phyloP scores from a whole-genome alignment of 768 basidiomycete species.

The Boletus tomentosulus region DNA sequence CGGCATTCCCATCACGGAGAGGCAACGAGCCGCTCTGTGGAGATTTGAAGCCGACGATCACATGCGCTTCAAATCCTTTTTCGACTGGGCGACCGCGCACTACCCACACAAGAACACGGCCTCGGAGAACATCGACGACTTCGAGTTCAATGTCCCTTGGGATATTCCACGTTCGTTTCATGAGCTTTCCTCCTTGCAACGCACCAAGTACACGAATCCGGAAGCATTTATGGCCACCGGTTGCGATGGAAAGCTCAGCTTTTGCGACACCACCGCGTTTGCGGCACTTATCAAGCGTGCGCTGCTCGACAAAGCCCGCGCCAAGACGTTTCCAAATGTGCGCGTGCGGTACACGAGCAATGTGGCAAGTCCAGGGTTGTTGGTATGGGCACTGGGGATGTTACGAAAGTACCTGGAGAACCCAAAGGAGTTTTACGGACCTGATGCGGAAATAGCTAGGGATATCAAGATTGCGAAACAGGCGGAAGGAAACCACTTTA shows the following conservation, averaged over 20 bases:
- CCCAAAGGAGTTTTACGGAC: conserved; percentile 7
- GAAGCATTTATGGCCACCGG: not conserved
- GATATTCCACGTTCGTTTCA: conserved; percentile 7
- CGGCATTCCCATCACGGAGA: conserved; percentile 8
- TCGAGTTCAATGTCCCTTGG: conserved; percentile 9
- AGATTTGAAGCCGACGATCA: conserved; percentile 1
- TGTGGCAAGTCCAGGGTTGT: conserved; percentile 4
- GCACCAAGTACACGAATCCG: conserved; percentile 8
- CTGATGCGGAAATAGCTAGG: conserved; percentile 17
- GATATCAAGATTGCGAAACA: conserved; percentile 13
- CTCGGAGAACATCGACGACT: conserved; percentile 14
- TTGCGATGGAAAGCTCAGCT: conserved; percentile 12
- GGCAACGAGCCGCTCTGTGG: too few relatives aligned
- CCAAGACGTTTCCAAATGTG: conserved; percentile 4
- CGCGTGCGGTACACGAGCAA: conserved; percentile 19
- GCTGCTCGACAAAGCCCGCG: conserved; percentile 14
- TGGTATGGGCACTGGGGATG: conserved; percentile 13
- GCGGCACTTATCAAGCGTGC: conserved; percentile 11
- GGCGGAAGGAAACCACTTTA: conserved; percentile 22
- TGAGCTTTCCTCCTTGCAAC: conserved; percentile 13
- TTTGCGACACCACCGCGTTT: conserved; percentile 10
- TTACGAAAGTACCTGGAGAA: conserved; percentile 6
- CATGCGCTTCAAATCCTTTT: conserved; percentile 14
- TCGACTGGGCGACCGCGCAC: conserved; percentile 12
- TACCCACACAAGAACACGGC: conserved; percentile 13